Base-by-base conservation (phyloP, 2,329 filamentous ascomycete genomes). In the Pseudogymnoascus sp. region DNA sequence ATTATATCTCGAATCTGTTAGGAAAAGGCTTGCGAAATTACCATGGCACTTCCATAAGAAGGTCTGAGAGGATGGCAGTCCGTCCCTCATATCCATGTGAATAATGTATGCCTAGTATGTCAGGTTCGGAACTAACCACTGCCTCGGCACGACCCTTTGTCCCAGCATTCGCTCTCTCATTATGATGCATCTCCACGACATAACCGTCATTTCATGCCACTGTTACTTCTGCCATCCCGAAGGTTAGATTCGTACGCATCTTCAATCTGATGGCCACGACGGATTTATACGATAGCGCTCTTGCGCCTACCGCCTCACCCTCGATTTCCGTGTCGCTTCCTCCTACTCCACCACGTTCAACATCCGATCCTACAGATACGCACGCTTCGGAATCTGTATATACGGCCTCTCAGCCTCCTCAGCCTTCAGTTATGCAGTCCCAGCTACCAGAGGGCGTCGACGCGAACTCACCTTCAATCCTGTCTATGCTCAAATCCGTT, bases 291-390 rank as follows among this genome's bases (percentile, higher is more conserved):
- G 59, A 60, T 60, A 60, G 38, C 36, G 59, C 59, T 60, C 36
- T 60, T 40, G 59, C 59, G 36, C 59, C 59, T 25, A 21, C 59
- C n/a, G 34, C 18, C 11, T 60, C 59, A 18, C 59, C 59, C 59
- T 40, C 36, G 21, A 60, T 60, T 28, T 42, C 34, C n/a, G 14
- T 42, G 14, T 38, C 59, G 38, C 59, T 60, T 40, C 59, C 59
- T 60, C 59, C 59, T 16, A 60, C 59, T 40, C 59, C 59, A 60
- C 59, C 59, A 40, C 38, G 34, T 38, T 60, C 59, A 8, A 42
- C 59, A 60, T 60, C 59, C 14, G 59, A 60, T n/a, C 34, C 59
- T 3, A 31, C 59, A 60, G 59, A 60, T 23, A 42, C 36, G 36
- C 59, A 60, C 21, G 12, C 36, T 16, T 40, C 59, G 9, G 59